phyloP scores from a whole-genome alignment of 768 basidiomycete genomes.

The Termitomyces sp. region DNA sequence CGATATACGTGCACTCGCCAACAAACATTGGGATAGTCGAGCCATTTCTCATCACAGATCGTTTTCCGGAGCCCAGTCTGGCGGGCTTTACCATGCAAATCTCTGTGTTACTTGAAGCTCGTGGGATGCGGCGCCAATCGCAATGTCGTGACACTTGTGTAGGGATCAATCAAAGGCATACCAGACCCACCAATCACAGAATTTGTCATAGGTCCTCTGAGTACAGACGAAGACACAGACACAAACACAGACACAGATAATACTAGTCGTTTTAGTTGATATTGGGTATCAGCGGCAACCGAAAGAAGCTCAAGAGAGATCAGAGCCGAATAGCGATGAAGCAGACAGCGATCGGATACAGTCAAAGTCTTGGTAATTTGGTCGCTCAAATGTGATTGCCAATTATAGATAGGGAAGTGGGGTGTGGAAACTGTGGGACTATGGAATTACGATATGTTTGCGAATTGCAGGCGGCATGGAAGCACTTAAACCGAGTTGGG shows the following conservation, averaged over 20 bases:
- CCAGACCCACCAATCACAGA: not conserved
- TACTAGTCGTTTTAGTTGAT: not conserved
- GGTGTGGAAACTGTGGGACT: not conserved
- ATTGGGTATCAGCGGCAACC: not conserved
- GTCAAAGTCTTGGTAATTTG: not conserved
- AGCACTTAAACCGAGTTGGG: not conserved
- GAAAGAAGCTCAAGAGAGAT: not conserved
- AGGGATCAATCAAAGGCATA: no score
- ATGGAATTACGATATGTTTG: not conserved
- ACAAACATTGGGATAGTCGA: not conserved
- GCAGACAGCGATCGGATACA: not conserved
- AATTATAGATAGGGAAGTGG: not conserved
- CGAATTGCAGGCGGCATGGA: not conserved
- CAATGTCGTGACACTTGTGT: not conserved
- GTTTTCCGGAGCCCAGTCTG: not conserved
- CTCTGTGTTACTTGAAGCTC: not conserved
- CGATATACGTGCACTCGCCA: not conserved
- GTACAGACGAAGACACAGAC: not conserved
- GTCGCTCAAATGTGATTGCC: not conserved
- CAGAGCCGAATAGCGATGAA: not conserved
- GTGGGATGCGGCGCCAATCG: not conserved
- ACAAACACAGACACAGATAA: not conserved
- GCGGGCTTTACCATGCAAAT: not conserved
- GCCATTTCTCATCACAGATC: not conserved
- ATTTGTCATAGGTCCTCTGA: no score